A percentile compares a stretch with the other conserved stretches of the same genome.
Conservation (phyloP, 106 monocot species). For the Cymbidium sinense region DNA sequence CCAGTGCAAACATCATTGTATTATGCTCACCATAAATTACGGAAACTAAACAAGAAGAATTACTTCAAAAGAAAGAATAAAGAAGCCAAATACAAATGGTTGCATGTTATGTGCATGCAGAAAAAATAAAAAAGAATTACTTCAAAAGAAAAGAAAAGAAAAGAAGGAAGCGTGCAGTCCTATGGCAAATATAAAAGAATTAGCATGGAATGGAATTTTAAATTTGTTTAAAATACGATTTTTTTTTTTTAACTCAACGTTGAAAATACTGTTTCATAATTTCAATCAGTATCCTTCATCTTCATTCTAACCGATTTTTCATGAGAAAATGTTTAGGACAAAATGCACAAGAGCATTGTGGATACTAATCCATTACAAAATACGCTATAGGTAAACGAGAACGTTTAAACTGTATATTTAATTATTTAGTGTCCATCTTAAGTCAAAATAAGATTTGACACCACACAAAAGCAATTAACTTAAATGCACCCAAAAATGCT, state of each 20-base stretch:
- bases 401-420: too few species aligned
- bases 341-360: not conserved
- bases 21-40: too few species aligned
- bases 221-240: not conserved
- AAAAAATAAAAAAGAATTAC: not conserved
- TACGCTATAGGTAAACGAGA: too few species aligned
- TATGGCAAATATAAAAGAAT: not conserved
- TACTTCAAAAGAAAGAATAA: too few species aligned
- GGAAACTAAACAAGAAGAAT: too few species aligned
- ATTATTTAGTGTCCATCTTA: too few species aligned
- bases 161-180: not conserved
- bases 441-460: too few species aligned
- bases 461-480: too few species aligned
- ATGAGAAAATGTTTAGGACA: not conserved
- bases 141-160: constrained; percentile 2
- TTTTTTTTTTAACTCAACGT: too few species aligned
- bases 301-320: not conserved
- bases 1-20: too few species aligned
- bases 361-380: not conserved
- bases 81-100: not conserved
- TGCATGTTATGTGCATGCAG: not conserved
- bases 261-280: not conserved
- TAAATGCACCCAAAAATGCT: too few species aligned
- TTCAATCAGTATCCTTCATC: not conserved
- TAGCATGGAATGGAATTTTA: not conserved